Base-by-base conservation (phyloP, 495 filamentous ascomycete genomes). In the Glarea lozoyensis region DNA sequence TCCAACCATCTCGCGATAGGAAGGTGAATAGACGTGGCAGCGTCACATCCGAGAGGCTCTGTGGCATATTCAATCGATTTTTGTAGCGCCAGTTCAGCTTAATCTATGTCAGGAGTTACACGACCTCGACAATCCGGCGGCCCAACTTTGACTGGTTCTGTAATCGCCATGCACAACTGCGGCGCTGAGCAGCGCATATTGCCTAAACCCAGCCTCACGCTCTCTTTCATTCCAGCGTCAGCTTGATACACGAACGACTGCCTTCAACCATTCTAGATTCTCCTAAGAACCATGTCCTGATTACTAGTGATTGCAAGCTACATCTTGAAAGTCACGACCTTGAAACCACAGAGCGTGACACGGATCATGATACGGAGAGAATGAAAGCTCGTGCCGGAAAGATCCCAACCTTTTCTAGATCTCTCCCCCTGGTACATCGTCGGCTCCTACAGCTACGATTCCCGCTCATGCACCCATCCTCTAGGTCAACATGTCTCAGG, bases 161-260 rank as follows among this genome's bases (percentile, higher is more conserved):
- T 19, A 37, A n/a, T 37, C 35, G 35, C 35, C 4, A 37, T 37
- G 35, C 35, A 21, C 17, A 16, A 10, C 16, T 37, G 16, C 35
- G 35, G 35, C 35, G 35, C 35, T 29, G 7, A 29, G 7, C n/a
- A n/a, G 25, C 25, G 25, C 25, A 37, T 37, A 37, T 21, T 37
- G 35, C 16, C 35, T 37, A 37, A 37, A 37, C 22, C 4, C 5
- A 9, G 16, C 35, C 35, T 37, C 18, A 37, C 25, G 25, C 7
- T 7, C n/a, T 7, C 35, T 37, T 21, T n/a, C 19, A 37, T 21
- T 19, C 35, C 22, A 20, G 35, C 22, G 35, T 37, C 35, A 37
- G 35, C 15, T 37, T 21, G 4, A 19, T 21, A 21, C 17, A 11
- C n/a, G n/a, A n/a, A n/a, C n/a, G n/a, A n/a, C n/a, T n/a, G n/a